These are phyloP conservation scores for Cyberlindnera nakhonratchasimensis DNA, from an alignment of 805 yeast species.

Conservation along the genomic window DNA sequence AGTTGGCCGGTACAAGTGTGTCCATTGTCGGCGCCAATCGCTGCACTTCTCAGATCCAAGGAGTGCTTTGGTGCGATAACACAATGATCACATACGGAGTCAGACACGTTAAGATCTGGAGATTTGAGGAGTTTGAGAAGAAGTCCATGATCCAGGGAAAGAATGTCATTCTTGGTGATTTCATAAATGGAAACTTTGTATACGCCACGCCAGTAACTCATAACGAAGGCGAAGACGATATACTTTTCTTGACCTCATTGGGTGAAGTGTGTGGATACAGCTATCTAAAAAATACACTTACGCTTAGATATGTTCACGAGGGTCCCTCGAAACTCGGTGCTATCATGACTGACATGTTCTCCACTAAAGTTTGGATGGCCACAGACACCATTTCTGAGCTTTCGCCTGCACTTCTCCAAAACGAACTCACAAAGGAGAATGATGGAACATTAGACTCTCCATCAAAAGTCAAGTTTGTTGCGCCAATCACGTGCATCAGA, in stretches of 20 bases:
- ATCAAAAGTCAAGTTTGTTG: slow-evolving; percentile 22
- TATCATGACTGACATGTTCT: slow-evolving; percentile 17
- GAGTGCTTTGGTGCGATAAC: slow-evolving; percentile 51
- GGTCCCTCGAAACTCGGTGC: slow-evolving; percentile 19
- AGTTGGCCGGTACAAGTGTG: slow-evolving; percentile 30
- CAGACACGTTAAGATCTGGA: slow-evolving; percentile 63
- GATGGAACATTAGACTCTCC: slow-evolving; percentile 35
- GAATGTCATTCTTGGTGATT: slow-evolving; percentile 51
- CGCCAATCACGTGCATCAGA: slow-evolving; percentile 24
- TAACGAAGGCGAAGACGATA: slow-evolving; percentile 18
- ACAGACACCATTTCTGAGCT: slow-evolving; percentile 14
- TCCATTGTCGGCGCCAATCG: slow-evolving; percentile 50
- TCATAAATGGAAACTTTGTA: slow-evolving; percentile 48
- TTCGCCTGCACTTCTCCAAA: slow-evolving; percentile 25
- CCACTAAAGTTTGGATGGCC: slow-evolving; percentile 31
- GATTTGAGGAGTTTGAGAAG: slow-evolving; percentile 32
- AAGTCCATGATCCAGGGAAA: slow-evolving; percentile 48
- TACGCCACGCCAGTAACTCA: slow-evolving; percentile 28
- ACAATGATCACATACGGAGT: slow-evolving; percentile 55
- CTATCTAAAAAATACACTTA: slow-evolving; percentile 15
- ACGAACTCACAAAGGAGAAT: slow-evolving; percentile 25
- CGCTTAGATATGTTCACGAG: slow-evolving; percentile 14
- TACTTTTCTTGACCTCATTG: slow-evolving; percentile 25
- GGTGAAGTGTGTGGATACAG: slow-evolving; percentile 27
- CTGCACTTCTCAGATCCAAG: slow-evolving; percentile 58